Base-by-base conservation (phyloP, 2,329 filamentous ascomycete genomes). In the Neodidymelliopsis sp. region DNA sequence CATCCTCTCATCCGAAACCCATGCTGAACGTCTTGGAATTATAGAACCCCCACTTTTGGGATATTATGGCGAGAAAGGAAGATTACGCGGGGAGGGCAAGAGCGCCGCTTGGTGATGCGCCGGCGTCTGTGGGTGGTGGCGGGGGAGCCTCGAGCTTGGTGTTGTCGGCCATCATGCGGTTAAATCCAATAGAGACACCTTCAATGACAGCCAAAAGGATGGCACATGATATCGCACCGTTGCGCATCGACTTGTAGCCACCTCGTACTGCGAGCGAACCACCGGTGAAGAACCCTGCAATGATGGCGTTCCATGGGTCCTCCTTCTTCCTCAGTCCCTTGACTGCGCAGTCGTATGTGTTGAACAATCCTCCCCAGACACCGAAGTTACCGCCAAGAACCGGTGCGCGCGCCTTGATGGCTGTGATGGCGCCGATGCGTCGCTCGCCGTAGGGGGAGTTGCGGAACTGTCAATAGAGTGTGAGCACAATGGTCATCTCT, bases 371-470 rank as follows among this genome's bases (percentile, higher is more conserved):
- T 71, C 94, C 93, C 93, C 94, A 97, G 48, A 96, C 91, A 66
- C 93, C 93, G 67, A 97, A 99, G 81, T 99, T 99, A 68, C 94
- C 94, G 69, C 94, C 94, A 36, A 97, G 84, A 24, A 97, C 93
- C 2, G 94, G 94, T 30, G 94, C 94, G 71, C 94, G 89, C 71
- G 94, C 92, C 82, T 99, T 99, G 77, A 99, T 91, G 53, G 94
- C 94, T 66, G 93, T 97, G 77, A 99, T 83, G 63, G 94, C 77
- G 73, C 94, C 94, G 81, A 97, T 93, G 74, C 93, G 84, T 73
- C 94, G 85, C 81, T 99, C 94, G 73, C 94, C 94, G 74, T 96
- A 91, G 22, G 78, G 78, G 47, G 67, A 71, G 53, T 73, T 74
- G 20, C 67, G 69, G 61, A 69, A 71, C 67, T 72, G 31, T 15